phyloP scores from a whole-genome alignment of 1,139 yeast species.

The Sugiyamaella japonica region DNA sequence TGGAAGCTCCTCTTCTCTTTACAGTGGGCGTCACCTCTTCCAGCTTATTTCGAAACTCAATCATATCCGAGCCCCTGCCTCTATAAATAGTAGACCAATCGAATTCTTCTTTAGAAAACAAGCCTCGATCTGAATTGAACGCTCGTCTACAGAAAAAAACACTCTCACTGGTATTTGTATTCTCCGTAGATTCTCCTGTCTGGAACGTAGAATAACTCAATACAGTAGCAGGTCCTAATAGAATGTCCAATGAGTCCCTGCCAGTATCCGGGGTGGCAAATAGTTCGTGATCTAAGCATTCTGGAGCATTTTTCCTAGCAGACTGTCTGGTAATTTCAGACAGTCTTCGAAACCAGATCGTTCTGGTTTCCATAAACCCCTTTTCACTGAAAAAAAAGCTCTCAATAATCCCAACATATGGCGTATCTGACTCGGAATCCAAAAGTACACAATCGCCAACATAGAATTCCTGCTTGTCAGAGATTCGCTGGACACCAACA shows the following conservation, averaged over 20 bases:
- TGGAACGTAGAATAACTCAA: constrained; percentile 16
- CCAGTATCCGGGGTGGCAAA: constrained; percentile 28
- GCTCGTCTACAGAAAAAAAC: constrained; percentile 23
- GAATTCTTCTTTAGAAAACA: constrained; percentile 18
- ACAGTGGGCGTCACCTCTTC: constrained; percentile 12
- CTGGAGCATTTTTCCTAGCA: constrained; percentile 12
- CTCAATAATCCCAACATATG: constrained; percentile 28
- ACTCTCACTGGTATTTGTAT: background rate
- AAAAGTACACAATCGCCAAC: constrained; percentile 30
- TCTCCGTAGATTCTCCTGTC: constrained; percentile 3
- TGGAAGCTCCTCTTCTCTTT: background rate
- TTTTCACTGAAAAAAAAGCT: constrained; percentile 25
- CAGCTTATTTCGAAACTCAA: constrained; percentile 10
- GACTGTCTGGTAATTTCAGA: constrained; percentile 20
- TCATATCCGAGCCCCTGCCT: constrained; percentile 22
- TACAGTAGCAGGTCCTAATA: constrained; percentile 25
- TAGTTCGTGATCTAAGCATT: constrained; percentile 22
- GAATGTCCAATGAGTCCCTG: constrained; percentile 25
- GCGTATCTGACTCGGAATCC: constrained; percentile 24
- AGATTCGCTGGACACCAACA: constrained; percentile 22
- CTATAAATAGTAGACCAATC: constrained; percentile 24
- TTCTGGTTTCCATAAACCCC: constrained; percentile 25
- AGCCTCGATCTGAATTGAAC: constrained; percentile 16
- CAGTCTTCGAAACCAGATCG: constrained; percentile 28
- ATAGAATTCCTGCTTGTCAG: constrained; percentile 23